Evolutionary conservation across 441 rosid genomes (phyloP).

Genomic region (Mallotus repandus): DNA sequence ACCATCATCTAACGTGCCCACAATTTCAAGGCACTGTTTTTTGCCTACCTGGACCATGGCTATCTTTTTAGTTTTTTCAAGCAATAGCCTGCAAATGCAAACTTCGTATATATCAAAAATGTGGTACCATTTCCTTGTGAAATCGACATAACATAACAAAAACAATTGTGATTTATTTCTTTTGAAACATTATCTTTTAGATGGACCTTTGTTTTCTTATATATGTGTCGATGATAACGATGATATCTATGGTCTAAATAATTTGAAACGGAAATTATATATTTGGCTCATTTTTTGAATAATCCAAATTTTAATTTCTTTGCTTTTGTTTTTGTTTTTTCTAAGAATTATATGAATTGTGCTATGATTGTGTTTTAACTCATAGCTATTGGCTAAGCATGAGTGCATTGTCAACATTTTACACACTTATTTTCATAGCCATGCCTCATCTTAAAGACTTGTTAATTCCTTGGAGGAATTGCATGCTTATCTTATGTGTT

Average conservation of each 20-base stretch:
- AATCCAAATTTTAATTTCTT: background rate
- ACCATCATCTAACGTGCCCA: conserved; percentile 4
- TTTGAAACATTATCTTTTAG: conserved; percentile 7
- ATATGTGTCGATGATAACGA: background rate
- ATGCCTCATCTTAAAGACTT: background rate
- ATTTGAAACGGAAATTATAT: background rate
- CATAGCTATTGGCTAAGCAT: background rate
- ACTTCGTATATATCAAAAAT: background rate
- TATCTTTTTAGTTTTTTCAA: background rate
- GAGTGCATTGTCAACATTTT: background rate
- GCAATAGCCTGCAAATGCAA: background rate
- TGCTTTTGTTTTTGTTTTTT: background rate
- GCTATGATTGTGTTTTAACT: background rate
- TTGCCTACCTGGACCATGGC: background rate
- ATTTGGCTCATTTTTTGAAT: background rate
- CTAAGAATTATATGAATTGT: background rate
- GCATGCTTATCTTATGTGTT: too few relatives aligned
- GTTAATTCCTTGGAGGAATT: background rate
- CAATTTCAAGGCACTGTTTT: background rate
- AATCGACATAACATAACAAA: conserved; percentile 4
- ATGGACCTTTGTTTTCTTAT: background rate
- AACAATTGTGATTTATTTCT: background rate
- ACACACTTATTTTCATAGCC: background rate
- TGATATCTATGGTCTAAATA: background rate
- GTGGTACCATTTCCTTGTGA: conserved; percentile 1